Evolutionary conservation across 169 alveolate species (phyloP).

Genomic region (Eimeria acervulina): DNA sequence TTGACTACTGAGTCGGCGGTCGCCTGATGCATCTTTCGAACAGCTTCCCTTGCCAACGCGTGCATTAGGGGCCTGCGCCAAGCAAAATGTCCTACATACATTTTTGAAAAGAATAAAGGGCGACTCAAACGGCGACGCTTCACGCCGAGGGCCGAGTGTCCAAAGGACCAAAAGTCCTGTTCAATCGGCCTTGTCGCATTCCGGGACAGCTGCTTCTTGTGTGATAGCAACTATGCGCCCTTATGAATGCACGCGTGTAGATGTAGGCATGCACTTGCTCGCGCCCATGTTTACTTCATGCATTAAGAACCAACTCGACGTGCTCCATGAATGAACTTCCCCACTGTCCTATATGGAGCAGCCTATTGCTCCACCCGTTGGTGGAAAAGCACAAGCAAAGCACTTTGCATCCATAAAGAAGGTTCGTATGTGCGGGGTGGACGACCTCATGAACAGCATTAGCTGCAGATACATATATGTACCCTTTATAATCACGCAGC

Average conservation of each 20-base stretch:
- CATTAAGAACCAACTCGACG: not conserved
- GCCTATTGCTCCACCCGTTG: not conserved
- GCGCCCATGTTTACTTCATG: not conserved
- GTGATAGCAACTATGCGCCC: not conserved
- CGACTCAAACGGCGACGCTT: not conserved
- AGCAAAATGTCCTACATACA: not conserved
- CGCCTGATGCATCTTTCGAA: constrained; percentile 48
- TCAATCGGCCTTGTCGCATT: not conserved
- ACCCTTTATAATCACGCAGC: not conserved
- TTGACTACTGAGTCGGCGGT: not conserved
- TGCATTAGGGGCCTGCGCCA: constrained; percentile 46
- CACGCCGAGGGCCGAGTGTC: not conserved
- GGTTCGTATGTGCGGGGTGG: not conserved
- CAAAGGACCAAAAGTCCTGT: not conserved
- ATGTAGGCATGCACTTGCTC: not conserved
- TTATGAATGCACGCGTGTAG: not conserved
- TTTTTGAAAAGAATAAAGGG: not conserved
- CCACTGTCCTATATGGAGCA: not conserved
- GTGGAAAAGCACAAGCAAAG: not conserved
- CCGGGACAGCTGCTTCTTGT: not conserved
- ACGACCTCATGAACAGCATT: not conserved
- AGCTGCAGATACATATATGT: not conserved
- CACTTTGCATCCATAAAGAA: not conserved
- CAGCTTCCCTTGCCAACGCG: constrained; percentile 41
- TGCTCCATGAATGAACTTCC: not conserved